These are phyloP conservation scores for Trametes gibbosa DNA, from an alignment of 768 basidiomycete species.

Conservation along the genomic window DNA sequence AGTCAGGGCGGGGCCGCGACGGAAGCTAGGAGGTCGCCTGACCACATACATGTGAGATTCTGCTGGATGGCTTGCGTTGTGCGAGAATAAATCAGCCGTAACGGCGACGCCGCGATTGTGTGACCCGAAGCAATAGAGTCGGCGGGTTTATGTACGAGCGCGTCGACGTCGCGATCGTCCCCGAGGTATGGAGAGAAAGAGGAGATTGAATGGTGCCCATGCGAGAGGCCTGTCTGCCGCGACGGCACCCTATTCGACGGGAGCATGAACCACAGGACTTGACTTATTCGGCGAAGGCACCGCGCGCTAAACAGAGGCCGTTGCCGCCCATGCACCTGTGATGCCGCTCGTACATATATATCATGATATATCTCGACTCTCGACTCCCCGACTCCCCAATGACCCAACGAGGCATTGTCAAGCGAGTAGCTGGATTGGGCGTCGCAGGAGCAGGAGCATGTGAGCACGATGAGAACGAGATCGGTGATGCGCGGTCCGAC, in stretches of 20 bases:
- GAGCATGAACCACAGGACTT: constrained; percentile 14
- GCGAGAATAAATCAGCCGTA: not conserved
- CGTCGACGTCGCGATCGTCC: not conserved
- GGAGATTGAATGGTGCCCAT: not conserved
- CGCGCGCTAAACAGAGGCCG: not conserved
- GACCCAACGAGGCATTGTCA: not conserved
- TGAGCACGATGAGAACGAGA: constrained; percentile 13
- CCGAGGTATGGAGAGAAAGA: not conserved
- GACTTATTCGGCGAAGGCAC: constrained; percentile 1
- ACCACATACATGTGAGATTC: not conserved
- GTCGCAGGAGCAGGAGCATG: constrained; percentile 2
- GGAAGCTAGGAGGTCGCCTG: constrained; percentile 12
- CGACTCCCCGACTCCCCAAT: not conserved
- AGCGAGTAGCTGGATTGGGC: constrained; percentile 5
- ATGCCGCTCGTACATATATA: not conserved
- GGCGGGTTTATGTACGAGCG: not conserved
- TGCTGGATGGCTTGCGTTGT: not conserved
- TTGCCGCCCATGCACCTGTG: too few relatives aligned
- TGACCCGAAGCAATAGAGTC: not conserved
- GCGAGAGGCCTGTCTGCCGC: not conserved
- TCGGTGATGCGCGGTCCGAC: constrained; percentile 11
- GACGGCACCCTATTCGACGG: not conserved
- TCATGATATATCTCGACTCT: not conserved
- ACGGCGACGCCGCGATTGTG: not conserved
- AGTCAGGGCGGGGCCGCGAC: constrained; percentile 4